Conservation (phyloP, 495 filamentous ascomycete species). For the Rostrohypoxylon terebratum region DNA sequence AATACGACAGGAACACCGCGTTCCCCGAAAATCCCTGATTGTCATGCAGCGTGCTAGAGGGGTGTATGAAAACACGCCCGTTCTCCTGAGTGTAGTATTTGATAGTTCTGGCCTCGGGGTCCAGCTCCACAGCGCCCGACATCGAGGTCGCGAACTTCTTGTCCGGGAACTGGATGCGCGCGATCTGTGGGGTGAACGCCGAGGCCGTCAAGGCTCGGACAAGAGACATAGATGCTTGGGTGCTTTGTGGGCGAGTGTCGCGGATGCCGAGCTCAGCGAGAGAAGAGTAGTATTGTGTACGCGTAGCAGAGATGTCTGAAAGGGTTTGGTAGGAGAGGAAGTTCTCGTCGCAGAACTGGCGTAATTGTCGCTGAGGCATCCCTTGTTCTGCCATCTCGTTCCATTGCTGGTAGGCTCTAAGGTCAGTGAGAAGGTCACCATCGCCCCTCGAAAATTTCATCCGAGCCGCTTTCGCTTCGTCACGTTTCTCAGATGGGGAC, state of each 20-base stretch:
- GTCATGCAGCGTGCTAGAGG: constrained; percentile 85
- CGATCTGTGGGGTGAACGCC: constrained; percentile 90
- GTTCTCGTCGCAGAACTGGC: constrained; percentile 85
- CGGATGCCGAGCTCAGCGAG: constrained; percentile 88
- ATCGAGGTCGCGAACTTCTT: constrained; percentile 90
- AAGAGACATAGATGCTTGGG: constrained; percentile 67
- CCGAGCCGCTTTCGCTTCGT: constrained; percentile 82
- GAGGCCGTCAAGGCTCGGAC: constrained; percentile 90
- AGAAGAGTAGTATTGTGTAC: constrained; percentile 84
- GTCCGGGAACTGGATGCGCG: constrained; percentile 90
- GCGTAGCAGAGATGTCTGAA: constrained; percentile 86
- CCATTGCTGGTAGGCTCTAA: constrained; percentile 87
- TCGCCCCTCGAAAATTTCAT: constrained; percentile 78
- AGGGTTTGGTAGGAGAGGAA: constrained; percentile 88
- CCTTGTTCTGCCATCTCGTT: constrained; percentile 65
- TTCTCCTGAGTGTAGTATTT: constrained; percentile 90
- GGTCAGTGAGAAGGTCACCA: constrained; percentile 88
- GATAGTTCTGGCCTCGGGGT: constrained; percentile 91
- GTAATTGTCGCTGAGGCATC: constrained; percentile 71
- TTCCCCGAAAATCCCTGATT: constrained; percentile 77
- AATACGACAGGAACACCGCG: constrained; percentile 82
- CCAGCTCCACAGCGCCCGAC: constrained; percentile 88
- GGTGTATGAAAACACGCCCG: constrained; percentile 92
- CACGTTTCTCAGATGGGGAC: constrained; percentile 80
- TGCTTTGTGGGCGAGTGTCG: constrained; percentile 60